Percentiles rank a stretch among this genome's conserved stretches.
These are phyloP conservation scores for Kingdonia uniflora DNA, from an alignment of 164 flowering plant species.

Conservation along the genomic window DNA sequence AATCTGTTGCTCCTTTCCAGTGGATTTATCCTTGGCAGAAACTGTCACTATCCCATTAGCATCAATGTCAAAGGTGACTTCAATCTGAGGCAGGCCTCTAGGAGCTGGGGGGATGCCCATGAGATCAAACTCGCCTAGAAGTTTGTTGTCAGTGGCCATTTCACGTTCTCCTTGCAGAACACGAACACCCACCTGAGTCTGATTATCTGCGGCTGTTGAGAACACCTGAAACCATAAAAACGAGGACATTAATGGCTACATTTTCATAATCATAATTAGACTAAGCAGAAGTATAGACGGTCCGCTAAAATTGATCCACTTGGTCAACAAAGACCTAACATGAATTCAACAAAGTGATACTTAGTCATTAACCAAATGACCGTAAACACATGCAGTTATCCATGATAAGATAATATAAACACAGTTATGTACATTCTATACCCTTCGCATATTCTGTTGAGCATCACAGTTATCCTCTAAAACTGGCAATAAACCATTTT, in stretches of 20 bases:
- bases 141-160: slow-evolving; percentile 48
- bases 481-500: too few relatives aligned
- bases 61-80: slow-evolving; percentile 52
- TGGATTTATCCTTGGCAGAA: slow-evolving; percentile 46
- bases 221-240: slow-evolving; percentile 26
- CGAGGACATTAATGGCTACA: not conserved
- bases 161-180: slow-evolving; percentile 54
- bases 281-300: too few relatives aligned
- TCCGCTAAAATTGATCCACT: too few relatives aligned
- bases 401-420: too few relatives aligned
- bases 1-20: slow-evolving; percentile 41
- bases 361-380: too few relatives aligned
- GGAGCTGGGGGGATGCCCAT: slow-evolving; percentile 52
- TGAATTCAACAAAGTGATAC: too few relatives aligned
- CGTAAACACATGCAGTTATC: too few relatives aligned
- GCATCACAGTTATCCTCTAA: too few relatives aligned
- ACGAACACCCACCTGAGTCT: slow-evolving; percentile 47
- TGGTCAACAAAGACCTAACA: too few relatives aligned
- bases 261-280: too few relatives aligned
- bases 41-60: slow-evolving; percentile 52
- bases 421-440: too few relatives aligned
- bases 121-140: slow-evolving; percentile 45
- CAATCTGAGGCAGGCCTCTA: slow-evolving; percentile 48
- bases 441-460: too few relatives aligned
- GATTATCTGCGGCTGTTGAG: slow-evolving; percentile 55